Conservation (phyloP, 768 basidiomycete genomes). For the Russula sp. region DNA sequence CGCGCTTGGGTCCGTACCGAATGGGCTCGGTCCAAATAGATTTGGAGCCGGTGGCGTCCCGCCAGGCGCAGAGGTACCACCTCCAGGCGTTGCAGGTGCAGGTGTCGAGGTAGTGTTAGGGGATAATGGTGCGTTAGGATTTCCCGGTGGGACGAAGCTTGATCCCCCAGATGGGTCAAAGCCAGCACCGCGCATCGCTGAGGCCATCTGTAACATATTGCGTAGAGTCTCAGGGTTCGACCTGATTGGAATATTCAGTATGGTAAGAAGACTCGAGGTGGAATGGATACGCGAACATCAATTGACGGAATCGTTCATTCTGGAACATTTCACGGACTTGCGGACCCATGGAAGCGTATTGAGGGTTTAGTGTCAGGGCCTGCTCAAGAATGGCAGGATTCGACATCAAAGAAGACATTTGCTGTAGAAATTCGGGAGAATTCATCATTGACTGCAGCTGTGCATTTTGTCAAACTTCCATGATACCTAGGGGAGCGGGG, state of each 20-base stretch:
- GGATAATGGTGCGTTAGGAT: conserved; percentile 34
- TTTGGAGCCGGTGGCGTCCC: conserved; percentile 22
- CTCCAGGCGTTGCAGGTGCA: conserved; percentile 17
- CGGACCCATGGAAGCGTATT: conserved; percentile 66
- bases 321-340: conserved; percentile 75
- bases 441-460: conserved; percentile 83
- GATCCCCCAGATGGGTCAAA: conserved; percentile 24
- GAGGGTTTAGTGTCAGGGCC: conserved; percentile 75
- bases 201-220: conserved; percentile 69
- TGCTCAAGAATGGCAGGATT: conserved; percentile 88
- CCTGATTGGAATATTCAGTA: conserved; percentile 27
- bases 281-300: conserved; percentile 45
- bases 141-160: conserved; percentile 55
- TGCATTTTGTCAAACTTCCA: not conserved
- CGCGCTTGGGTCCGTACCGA: conserved; percentile 36
- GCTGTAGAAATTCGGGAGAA: conserved; percentile 74
- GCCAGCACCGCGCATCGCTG: conserved; percentile 40
- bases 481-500: not conserved
- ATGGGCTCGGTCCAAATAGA: conserved; percentile 2
- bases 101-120: conserved; percentile 20
- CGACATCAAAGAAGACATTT: conserved; percentile 82
- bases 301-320: conserved; percentile 63
- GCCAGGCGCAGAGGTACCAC: conserved; percentile 23
- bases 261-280: not conserved
- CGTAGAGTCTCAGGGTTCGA: conserved; percentile 74